Conservation (phyloP, 129 eudicot species). For the Chrysanthemum seticuspe region DNA sequence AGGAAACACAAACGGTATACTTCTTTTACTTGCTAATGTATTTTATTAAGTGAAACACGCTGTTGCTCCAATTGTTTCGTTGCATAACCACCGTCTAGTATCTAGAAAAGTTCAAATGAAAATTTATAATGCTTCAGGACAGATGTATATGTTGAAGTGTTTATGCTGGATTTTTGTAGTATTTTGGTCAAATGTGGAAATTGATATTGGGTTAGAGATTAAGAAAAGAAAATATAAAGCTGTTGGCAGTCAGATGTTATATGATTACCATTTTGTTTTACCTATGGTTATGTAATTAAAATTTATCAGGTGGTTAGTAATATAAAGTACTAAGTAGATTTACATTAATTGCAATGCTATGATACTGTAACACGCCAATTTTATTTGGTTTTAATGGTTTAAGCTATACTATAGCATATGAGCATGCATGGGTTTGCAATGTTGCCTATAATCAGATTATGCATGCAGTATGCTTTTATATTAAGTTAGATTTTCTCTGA, state of each 20-base stretch:
- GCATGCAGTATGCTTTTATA: no score
- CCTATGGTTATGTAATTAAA: no score
- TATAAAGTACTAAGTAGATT: no score
- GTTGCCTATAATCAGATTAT: slow-evolving; percentile 3
- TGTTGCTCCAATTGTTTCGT: background rate
- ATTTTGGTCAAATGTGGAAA: no score
- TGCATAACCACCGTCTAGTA: slow-evolving; percentile 4
- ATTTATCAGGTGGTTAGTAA: no score
- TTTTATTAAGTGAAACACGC: background rate
- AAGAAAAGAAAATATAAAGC: background rate
- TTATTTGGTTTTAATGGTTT: no score
- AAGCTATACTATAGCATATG: no score
- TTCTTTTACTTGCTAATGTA: slow-evolving; percentile 4
- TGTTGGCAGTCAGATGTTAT: background rate
- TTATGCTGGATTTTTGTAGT: no score
- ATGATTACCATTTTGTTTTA: no score
- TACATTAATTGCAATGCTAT: no score
- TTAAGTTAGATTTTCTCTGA: background rate
- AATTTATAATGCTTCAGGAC: background rate
- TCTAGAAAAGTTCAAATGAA: background rate
- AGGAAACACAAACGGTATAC: slow-evolving; percentile 81
- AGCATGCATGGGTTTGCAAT: background rate
- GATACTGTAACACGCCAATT: no score
- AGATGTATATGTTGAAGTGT: slow-evolving; percentile 12
- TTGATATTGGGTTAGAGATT: background rate